Evolutionary conservation across 73 alveolate genomes (phyloP), one percentile per base, ranked within the genome.

Genomic region (Symbiodinium pilosum): DNA sequence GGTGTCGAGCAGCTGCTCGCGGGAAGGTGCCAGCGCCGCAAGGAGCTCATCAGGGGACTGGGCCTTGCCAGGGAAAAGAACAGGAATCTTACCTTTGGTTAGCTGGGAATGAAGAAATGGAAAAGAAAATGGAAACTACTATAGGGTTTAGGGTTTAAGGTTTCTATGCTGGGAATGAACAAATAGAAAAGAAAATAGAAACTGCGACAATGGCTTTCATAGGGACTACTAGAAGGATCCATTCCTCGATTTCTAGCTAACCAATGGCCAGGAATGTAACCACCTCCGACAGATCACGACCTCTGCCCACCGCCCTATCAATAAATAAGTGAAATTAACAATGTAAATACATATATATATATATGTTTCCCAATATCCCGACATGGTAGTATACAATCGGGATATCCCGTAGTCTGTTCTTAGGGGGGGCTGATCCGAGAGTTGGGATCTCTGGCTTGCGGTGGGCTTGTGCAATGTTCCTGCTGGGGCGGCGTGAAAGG

Each of bases 31-130:
- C 41, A 91, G 26, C 54, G 88, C 43, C 30, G 81, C 40, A 75
- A 91, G 77, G 42, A 91, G 87, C 81, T 91, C 97, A 54, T 91
- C 97, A 21, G 97, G 97, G 12, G 97, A 68, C 26, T 32, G 40
- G 41, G 87, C 97, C 95, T 87, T 28, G 38, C 38, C 38, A 18
- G 77, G 77, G 38, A 12, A 24, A 36, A 1, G 30, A 5, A 5
- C 32, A 5, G 38, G 30, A 36, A 1, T 64, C 16, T 2, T 1
- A 2, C 38, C 5, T 59, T 59, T 1, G 77, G 77, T n/a, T 56
- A n/a, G n/a, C 21, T 56, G 21, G 73, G 73, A 32, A 16, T 56
- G 14, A 56, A 32, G 73, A 32, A 3, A 3, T 20, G n/a, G 73
- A 32, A 16, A 47, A 16, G 64, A 11, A 16, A 47, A 16, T 7